Percentiles rank a stretch among this genome's conserved stretches.
phyloP scores from a whole-genome alignment of 225 moss, liverwort and hornwort species.

The Pseudisothecium myosuroides region DNA sequence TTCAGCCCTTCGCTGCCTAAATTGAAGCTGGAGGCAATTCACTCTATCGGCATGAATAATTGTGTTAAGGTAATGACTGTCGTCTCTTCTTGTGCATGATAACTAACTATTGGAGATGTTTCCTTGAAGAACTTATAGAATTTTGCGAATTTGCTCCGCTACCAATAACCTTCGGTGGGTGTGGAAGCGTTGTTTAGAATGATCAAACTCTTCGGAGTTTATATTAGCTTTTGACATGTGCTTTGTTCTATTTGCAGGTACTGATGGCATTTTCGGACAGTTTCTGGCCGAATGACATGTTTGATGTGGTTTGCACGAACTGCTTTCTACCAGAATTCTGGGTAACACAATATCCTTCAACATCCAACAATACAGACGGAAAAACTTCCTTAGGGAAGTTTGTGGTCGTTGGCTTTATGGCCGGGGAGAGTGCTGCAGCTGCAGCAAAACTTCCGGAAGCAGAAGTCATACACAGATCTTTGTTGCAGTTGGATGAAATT shows the following conservation, averaged over 20 bases:
- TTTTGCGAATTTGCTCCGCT: neutral
- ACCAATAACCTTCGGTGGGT: neutral
- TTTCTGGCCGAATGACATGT: conserved; percentile 77
- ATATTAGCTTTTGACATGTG: neutral
- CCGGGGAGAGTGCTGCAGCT: conserved; percentile 60
- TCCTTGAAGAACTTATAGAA: neutral
- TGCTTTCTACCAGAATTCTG: conserved; percentile 84
- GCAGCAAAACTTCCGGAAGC: conserved; percentile 43
- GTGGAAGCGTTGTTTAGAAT: neutral
- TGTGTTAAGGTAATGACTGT: conserved; percentile 52
- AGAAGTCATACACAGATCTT: conserved; percentile 54
- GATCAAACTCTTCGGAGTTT: neutral
- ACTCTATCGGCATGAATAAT: conserved; percentile 79
- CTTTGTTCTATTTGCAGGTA: conserved; percentile 35
- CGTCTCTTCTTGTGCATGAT: neutral
- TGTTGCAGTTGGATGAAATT: conserved; percentile 73
- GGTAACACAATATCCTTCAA: conserved; percentile 70
- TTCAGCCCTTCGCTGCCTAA: conserved; percentile 56
- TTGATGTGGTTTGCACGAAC: conserved; percentile 75
- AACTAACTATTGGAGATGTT: neutral
- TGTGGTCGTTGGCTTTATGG: conserved; percentile 71
- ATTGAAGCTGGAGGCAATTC: conserved; percentile 46
- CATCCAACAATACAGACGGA: neutral
- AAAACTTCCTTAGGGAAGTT: conserved; percentile 34
- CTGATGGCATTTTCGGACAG: conserved; percentile 62